A percentile compares a stretch with the other conserved stretches of the same genome.
These are phyloP conservation scores for Jatropha podagrica DNA, from an alignment of 441 rosid species.

Conservation along the genomic window DNA sequence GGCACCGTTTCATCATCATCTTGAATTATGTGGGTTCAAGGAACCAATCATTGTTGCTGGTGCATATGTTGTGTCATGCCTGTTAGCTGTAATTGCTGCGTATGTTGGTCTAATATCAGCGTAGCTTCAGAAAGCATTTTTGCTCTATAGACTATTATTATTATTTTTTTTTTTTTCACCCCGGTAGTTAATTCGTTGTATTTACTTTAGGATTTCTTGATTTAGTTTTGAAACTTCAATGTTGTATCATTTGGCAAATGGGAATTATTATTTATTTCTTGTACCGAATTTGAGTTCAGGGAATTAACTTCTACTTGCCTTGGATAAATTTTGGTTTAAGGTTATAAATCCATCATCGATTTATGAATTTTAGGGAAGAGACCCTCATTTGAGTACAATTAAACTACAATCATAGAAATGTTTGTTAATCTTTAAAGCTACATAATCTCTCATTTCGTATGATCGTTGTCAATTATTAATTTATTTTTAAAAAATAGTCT, in stretches of 20 bases:
- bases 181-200: background rate
- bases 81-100: conserved; percentile 69
- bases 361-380: no score
- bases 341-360: no score
- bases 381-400: no score
- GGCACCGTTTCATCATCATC: conserved; percentile 69
- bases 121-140: conserved; percentile 30
- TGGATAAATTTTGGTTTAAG: no score
- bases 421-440: no score
- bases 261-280: no score
- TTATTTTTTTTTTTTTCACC: background rate
- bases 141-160: background rate
- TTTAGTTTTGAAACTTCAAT: background rate
- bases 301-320: no score
- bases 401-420: no score
- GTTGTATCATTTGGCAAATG: background rate
- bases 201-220: background rate
- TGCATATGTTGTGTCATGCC: conserved; percentile 58
- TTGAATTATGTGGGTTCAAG: conserved; percentile 55
- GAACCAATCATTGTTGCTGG: conserved; percentile 67
- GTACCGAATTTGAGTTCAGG: no score
- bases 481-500: no score
- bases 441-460: no score
- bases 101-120: conserved; percentile 74
- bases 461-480: no score